Base-by-base conservation (phyloP, 352 stramenopile genomes). In the Pythium biforme region DNA sequence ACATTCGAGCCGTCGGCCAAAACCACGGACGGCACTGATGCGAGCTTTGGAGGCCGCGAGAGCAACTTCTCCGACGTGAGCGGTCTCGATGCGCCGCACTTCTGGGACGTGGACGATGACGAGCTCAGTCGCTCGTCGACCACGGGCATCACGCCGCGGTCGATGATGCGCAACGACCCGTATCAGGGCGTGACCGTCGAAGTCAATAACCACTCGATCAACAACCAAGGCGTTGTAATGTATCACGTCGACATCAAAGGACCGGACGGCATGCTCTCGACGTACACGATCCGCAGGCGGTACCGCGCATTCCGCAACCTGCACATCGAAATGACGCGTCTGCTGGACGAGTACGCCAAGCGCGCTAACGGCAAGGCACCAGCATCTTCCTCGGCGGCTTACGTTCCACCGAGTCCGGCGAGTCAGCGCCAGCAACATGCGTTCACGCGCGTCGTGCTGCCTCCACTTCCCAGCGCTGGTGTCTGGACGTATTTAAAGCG, bases 181-280 rank as follows among this genome's bases (percentile, higher is more conserved):
- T 93, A 92, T 61, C 79, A 88, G 33, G 81, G 73, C 54, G 80
- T 93, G 50, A 75, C 64, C 0, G 66, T 82, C 19, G 74, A 82
- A 10, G 74, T 85, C 26, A 83, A 70, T 53, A 79, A 72, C 66
- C 72, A 85, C 53, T 85, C 76, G 59, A 70, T 85, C 55, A 74
- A 73, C 69, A 80, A 70, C 52, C 63, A 85, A 40, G 76, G 76
- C 23, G 70, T 81, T 34, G 86, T 95, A 56, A 92, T 95, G 82
- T 95, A 95, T 62, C 86, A 95, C 69, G 83, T 95, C 51, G 86
- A 95, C 54, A 90, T 95, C 46, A 89, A 91, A 61, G 81, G 81
- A 10, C 84, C 83, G 0, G 73, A 92, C 29, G 83, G 83, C 0
- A 68, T 92, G 50, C 64, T 94, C 14, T 89, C 81, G 39, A 91